Percentiles rank a stretch among this genome's conserved stretches.
These are phyloP conservation scores for Pyricularia pennisetigena DNA, from an alignment of 2,329 filamentous ascomycete species.

Conservation along the genomic window DNA sequence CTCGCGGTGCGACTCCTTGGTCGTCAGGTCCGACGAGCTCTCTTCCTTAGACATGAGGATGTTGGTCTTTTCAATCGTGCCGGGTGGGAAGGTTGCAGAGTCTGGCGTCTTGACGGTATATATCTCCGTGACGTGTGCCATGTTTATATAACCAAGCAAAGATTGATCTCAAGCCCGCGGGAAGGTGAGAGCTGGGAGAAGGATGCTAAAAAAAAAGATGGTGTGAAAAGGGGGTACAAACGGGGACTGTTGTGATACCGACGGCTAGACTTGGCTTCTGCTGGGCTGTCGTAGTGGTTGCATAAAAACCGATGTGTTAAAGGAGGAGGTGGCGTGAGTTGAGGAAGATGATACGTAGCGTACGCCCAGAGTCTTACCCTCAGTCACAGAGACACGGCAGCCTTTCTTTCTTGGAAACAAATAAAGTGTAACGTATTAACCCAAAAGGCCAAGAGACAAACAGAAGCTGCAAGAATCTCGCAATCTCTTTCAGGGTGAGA, in stretches of 20 bases:
- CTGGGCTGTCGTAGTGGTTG: not conserved
- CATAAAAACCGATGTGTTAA: not conserved
- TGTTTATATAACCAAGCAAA: not conserved
- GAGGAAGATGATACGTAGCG: not conserved
- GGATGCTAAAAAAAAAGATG: not conserved
- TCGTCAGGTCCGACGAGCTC: not conserved
- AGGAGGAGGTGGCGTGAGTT: not conserved
- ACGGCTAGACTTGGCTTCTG: not conserved
- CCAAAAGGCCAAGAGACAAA: not conserved
- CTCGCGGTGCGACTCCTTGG: not conserved
- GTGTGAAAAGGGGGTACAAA: not conserved
- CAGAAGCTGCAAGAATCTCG: not conserved
- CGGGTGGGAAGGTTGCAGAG: not conserved
- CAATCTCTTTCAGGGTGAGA: not conserved
- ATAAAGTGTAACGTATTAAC: not conserved
- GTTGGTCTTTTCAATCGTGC: not conserved
- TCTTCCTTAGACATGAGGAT: conserved; percentile 1
- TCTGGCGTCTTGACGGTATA: not conserved
- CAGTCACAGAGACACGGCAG: not conserved
- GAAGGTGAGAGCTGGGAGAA: not conserved
- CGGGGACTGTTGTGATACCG: not conserved
- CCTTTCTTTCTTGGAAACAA: not conserved
- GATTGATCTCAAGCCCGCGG: not conserved
- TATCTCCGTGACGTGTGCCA: not conserved
- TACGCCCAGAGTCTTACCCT: not conserved